These are phyloP conservation scores for Terfezia boudieri DNA, from an alignment of 495 filamentous ascomycete genomes.

Conservation along the genomic window DNA sequence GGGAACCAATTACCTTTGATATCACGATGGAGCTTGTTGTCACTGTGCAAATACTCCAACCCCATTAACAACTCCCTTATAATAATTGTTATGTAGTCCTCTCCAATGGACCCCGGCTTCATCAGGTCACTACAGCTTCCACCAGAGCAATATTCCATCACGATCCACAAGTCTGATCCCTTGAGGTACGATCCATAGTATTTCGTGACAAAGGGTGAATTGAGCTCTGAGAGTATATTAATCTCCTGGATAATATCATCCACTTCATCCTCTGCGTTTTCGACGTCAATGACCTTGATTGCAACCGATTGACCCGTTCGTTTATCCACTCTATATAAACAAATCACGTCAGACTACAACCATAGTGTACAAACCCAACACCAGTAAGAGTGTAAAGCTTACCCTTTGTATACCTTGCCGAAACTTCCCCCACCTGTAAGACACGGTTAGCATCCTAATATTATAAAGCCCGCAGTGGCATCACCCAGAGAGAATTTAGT, in stretches of 20 bases:
- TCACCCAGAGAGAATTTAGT: constrained; percentile 16
- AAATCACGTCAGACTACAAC: constrained; percentile 23
- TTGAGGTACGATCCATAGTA: constrained; percentile 90
- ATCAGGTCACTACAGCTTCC: constrained; percentile 88
- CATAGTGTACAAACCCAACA: no score
- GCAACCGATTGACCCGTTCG: constrained; percentile 9
- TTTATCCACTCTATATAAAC: constrained; percentile 8
- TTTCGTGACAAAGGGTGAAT: constrained; percentile 79
- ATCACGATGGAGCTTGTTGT: constrained; percentile 93
- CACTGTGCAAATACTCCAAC: constrained; percentile 77
- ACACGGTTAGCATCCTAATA: not conserved
- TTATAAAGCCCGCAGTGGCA: not conserved
- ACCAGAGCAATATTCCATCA: constrained; percentile 93
- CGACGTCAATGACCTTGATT: constrained; percentile 70
- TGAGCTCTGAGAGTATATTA: constrained; percentile 79
- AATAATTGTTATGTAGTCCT: constrained; percentile 84
- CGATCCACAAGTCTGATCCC: constrained; percentile 93
- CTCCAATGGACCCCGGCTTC: constrained; percentile 76
- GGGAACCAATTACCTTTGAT: constrained; percentile 38
- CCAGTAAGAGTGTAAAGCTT: not conserved
- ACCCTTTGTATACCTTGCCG: constrained; percentile 80
- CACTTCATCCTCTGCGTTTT: constrained; percentile 93
- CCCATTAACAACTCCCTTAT: constrained; percentile 77
- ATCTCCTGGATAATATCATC: constrained; percentile 97
- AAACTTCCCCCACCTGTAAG: constrained; percentile 59